phyloP scores from a whole-genome alignment of 805 yeast species.

The Blastobotrys chiropterorum region DNA sequence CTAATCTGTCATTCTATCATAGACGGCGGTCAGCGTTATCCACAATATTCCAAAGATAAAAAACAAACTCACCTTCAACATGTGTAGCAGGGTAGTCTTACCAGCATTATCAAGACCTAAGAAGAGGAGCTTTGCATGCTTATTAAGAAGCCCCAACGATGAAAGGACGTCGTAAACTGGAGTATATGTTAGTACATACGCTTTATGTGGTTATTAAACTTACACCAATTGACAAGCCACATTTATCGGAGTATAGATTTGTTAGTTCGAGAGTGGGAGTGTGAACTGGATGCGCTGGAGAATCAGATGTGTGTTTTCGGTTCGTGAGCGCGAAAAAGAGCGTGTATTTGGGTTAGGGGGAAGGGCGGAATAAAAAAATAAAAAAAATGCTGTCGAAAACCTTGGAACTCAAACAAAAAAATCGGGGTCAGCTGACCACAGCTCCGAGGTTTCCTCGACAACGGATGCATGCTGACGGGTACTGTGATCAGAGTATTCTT shows the following conservation, averaged over 20 bases:
- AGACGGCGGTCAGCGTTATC: slow-evolving; percentile 7
- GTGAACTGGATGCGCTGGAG: neutral
- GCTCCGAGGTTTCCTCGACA: neutral
- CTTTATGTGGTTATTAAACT: slow-evolving; percentile 17
- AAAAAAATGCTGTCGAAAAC: neutral
- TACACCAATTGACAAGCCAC: slow-evolving; percentile 46
- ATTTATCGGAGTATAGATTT: slow-evolving; percentile 24
- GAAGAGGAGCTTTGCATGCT: slow-evolving; percentile 93
- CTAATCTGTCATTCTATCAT: slow-evolving; percentile 78
- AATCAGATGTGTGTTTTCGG: neutral
- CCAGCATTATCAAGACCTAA: slow-evolving; percentile 98
- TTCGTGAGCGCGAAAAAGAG: neutral
- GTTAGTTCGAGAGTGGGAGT: neutral
- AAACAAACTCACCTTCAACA: slow-evolving; percentile 44
- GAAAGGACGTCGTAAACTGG: slow-evolving; percentile 69
- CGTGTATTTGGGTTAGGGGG: neutral
- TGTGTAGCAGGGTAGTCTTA: slow-evolving; percentile 82
- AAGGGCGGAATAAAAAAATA: too few species aligned
- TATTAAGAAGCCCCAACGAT: slow-evolving; percentile 80
- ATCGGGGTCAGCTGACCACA: neutral
- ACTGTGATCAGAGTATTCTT: neutral
- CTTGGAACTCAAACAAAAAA: too few species aligned
- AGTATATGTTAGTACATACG: neutral
- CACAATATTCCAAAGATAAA: neutral
- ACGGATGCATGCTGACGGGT: neutral